A percentile compares a stretch with the other conserved stretches of the same genome.
These are phyloP conservation scores for Phytophthora colocasiae DNA, from an alignment of 352 stramenopile genomes.

Conservation along the genomic window DNA sequence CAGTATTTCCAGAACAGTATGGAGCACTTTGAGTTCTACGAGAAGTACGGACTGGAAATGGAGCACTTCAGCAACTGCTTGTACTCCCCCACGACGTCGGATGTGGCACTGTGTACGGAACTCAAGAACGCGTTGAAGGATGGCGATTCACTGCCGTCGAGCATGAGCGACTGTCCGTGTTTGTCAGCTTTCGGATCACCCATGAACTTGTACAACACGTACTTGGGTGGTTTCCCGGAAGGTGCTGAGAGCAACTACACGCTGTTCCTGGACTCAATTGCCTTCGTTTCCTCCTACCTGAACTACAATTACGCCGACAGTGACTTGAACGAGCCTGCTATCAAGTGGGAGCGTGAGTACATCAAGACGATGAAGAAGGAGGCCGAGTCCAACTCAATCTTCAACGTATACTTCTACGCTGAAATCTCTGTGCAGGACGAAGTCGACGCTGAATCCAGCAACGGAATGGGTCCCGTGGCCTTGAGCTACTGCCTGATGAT, in stretches of 20 bases:
- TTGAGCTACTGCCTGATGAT: constrained; percentile 70
- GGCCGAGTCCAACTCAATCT: constrained; percentile 44
- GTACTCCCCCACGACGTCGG: constrained; percentile 60
- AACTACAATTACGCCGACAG: constrained; percentile 74
- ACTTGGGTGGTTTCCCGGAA: constrained; percentile 60
- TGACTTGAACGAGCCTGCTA: constrained; percentile 44
- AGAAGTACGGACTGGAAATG: constrained; percentile 54
- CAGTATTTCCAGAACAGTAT: constrained; percentile 78
- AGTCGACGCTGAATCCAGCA: constrained; percentile 52
- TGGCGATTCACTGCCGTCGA: constrained; percentile 52
- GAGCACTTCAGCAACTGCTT: constrained; percentile 69
- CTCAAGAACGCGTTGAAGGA: constrained; percentile 43
- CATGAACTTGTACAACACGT: constrained; percentile 80
- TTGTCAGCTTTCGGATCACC: constrained; percentile 65
- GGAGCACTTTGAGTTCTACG: constrained; percentile 66
- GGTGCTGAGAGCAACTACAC: constrained; percentile 58
- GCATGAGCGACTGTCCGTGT: constrained; percentile 70
- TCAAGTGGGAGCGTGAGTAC: constrained; percentile 62
- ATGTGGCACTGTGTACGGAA: constrained; percentile 54
- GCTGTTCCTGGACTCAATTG: constrained; percentile 50
- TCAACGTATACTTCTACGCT: constrained; percentile 60
- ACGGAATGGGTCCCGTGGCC: constrained; percentile 50
- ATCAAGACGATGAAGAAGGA: constrained; percentile 60
- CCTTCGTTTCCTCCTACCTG: constrained; percentile 60
- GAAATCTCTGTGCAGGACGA: constrained; percentile 70